Conservation (phyloP, 208 protist species). For the Plasmodiophora brassicae region DNA sequence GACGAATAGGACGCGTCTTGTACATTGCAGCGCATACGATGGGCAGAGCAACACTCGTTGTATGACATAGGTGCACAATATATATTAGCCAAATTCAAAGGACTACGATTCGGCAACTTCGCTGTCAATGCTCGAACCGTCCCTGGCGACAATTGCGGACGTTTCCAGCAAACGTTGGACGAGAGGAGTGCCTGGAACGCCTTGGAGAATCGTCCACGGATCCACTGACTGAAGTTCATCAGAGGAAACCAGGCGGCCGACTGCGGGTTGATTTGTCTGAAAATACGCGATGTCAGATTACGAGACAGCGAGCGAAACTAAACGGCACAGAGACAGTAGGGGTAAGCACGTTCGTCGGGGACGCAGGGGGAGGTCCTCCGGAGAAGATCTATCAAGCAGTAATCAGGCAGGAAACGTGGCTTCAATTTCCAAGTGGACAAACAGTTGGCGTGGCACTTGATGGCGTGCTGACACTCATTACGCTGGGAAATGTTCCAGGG, state of each 20-base stretch:
- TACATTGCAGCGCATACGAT: too few relatives aligned
- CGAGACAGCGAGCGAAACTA: not conserved
- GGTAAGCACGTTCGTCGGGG: not conserved
- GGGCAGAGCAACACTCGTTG: too few relatives aligned
- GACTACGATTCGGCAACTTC: too few relatives aligned
- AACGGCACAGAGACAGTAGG: not conserved
- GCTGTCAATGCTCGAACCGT: not conserved
- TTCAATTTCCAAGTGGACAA: not conserved
- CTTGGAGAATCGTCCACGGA: constrained; percentile 26
- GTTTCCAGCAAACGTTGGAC: not conserved
- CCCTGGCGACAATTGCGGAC: not conserved
- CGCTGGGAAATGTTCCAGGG: too few relatives aligned
- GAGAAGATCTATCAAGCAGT: not conserved
- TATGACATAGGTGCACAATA: too few relatives aligned
- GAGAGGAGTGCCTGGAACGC: not conserved
- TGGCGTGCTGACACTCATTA: not conserved
- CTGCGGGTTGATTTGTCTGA: not conserved
- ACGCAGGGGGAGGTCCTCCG: too few relatives aligned
- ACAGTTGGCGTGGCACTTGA: not conserved
- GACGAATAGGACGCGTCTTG: not conserved
- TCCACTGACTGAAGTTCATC: not conserved
- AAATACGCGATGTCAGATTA: not conserved
- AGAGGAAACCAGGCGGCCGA: not conserved
- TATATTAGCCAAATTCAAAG: too few relatives aligned
- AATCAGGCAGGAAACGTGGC: not conserved